Conservation (phyloP, 2,329 filamentous ascomycete genomes). For the Alternaria gaisen region DNA sequence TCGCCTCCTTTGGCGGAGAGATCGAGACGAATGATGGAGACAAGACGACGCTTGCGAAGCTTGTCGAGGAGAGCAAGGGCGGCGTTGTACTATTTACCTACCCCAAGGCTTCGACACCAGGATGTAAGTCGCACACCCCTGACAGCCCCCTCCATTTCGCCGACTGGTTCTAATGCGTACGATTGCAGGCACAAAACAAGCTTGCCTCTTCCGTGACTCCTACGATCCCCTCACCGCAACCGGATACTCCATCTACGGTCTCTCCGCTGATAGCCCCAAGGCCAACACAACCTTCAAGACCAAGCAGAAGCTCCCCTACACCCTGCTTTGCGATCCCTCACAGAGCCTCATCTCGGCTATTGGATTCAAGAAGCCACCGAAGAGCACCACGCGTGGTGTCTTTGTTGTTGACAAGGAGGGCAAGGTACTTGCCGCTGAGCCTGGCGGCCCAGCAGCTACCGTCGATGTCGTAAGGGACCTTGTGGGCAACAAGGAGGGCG, state of each 20-base stretch:
- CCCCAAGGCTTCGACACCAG: constrained; percentile 91
- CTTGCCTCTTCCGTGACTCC: constrained; percentile 88
- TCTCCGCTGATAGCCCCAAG: constrained; percentile 87
- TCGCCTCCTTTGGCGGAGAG: constrained; percentile 69
- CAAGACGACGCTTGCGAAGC: constrained; percentile 79
- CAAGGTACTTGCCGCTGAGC: constrained; percentile 77
- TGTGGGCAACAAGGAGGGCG: constrained; percentile 50
- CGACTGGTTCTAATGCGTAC: constrained; percentile 19
- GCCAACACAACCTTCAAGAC: constrained; percentile 92
- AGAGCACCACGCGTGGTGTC: constrained; percentile 84
- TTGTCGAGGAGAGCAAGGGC: constrained; percentile 82
- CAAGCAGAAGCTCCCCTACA: constrained; percentile 89
- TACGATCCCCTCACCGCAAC: constrained; percentile 78
- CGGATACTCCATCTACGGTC: constrained; percentile 87
- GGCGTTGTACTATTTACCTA: constrained; percentile 96
- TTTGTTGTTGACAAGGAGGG: constrained; percentile 86
- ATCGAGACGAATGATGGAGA: constrained; percentile 85
- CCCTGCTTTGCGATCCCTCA: constrained; percentile 83
- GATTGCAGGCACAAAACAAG: constrained; percentile 83
- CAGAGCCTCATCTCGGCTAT: constrained; percentile 82
- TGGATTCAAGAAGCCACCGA: constrained; percentile 86
- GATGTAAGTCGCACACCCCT: constrained; percentile 71
- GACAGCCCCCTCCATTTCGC: not conserved
- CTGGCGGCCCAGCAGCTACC: constrained; percentile 80
- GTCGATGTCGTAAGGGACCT: constrained; percentile 78